These are phyloP conservation scores for Carex myosuroides DNA, from an alignment of 176 grass and related monocot species.

Conservation along the genomic window DNA sequence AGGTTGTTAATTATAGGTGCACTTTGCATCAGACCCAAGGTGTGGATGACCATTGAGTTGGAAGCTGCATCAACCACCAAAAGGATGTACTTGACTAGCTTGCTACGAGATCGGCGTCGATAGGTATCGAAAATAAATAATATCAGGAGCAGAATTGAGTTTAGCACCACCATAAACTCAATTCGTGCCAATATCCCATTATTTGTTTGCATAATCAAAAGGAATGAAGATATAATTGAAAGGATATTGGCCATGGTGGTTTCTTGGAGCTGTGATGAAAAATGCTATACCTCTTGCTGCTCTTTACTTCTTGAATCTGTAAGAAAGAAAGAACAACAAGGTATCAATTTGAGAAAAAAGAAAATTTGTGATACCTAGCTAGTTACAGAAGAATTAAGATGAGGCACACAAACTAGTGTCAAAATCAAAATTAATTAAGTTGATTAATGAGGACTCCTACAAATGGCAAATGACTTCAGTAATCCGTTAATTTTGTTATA, in stretches of 20 bases:
- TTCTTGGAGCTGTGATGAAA: no score
- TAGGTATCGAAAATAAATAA: not conserved
- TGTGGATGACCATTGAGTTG: not conserved
- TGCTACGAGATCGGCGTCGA: not conserved
- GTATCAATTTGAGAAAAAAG: no score
- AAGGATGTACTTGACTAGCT: not conserved
- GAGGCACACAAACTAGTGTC: no score
- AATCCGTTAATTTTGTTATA: no score
- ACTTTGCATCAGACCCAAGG: not conserved
- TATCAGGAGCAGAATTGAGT: not conserved
- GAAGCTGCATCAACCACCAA: not conserved
- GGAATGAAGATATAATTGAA: not conserved
- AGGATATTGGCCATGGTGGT: not conserved
- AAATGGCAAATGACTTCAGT: no score
- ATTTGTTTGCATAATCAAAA: not conserved
- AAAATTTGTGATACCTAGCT: no score
- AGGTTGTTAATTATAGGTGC: constrained; percentile 3
- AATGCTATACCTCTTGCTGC: no score
- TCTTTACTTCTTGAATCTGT: no score
- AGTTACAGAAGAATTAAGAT: no score
- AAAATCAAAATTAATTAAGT: no score
- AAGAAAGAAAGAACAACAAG: no score
- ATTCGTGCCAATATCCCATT: not conserved
- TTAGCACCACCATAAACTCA: constrained; percentile 7
- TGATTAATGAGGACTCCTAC: no score